A percentile compares a stretch with the other conserved stretches of the same genome.
Evolutionary conservation across 495 filamentous ascomycete genomes (phyloP).

Genomic region (Aspergillus wentii): DNA sequence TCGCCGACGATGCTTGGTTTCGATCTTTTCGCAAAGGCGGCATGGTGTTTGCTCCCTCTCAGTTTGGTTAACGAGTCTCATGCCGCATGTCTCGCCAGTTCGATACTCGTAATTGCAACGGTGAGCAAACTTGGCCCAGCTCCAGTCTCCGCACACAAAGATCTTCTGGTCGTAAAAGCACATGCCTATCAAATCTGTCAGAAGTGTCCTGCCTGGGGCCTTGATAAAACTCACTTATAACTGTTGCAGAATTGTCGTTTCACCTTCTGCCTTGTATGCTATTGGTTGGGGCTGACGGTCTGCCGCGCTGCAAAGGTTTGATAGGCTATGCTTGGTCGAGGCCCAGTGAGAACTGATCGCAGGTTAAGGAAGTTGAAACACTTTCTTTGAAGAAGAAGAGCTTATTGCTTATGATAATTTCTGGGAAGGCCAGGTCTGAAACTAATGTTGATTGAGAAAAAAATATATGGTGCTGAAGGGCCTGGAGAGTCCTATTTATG

Average conservation of each 20-base stretch:
- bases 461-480: constrained; percentile 26
- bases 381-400: constrained; percentile 11
- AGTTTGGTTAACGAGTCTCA: constrained; percentile 78
- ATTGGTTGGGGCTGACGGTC: constrained; percentile 28
- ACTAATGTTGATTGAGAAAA: constrained; percentile 29
- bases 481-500: constrained; percentile 42
- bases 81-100: constrained; percentile 95
- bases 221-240: constrained; percentile 31
- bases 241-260: constrained; percentile 29
- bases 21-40: constrained; percentile 85
- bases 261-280: constrained; percentile 23
- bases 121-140: constrained; percentile 91
- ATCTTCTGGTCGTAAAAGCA: constrained; percentile 56
- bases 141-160: constrained; percentile 79
- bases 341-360: constrained; percentile 14
- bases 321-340: constrained; percentile 32
- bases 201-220: constrained; percentile 15
- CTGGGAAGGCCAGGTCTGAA: constrained; percentile 29
- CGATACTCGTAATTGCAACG: constrained; percentile 97
- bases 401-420: constrained; percentile 22
- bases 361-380: constrained; percentile 26
- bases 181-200: constrained; percentile 44
- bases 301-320: constrained; percentile 27
- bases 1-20: constrained; percentile 76
- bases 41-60: constrained; percentile 58